These are phyloP conservation scores for Ceratocystis harringtonii DNA, from an alignment of 2,329 filamentous ascomycete species.

Conservation along the genomic window DNA sequence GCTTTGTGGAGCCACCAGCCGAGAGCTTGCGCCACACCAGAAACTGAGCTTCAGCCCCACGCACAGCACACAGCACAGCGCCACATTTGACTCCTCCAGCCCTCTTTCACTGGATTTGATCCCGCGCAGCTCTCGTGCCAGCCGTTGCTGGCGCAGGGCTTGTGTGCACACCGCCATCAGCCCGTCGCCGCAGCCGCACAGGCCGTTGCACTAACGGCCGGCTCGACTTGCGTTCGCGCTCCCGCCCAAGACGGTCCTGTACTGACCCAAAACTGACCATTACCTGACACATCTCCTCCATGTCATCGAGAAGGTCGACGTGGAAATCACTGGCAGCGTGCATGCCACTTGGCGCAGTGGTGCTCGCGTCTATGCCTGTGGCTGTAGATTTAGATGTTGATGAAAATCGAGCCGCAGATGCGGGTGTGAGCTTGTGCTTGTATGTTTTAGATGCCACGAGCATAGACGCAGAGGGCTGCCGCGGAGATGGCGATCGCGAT, in stretches of 20 bases:
- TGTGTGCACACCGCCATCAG: not conserved
- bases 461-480: not conserved
- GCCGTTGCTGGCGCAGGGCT: not conserved
- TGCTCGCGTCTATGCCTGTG: not conserved
- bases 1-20: too few species aligned
- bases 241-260: not conserved
- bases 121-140: not conserved
- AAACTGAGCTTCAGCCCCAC: not conserved
- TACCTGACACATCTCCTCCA: constrained; percentile 1
- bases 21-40: not conserved
- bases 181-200: constrained; percentile 1
- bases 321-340: not conserved
- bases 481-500: not conserved
- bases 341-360: not conserved
- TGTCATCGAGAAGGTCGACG: not conserved
- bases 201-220: constrained; percentile 1
- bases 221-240: not conserved
- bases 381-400: not conserved
- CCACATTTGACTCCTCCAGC: not conserved
- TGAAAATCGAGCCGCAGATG: too few species aligned
- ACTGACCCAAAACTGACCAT: constrained; percentile 3
- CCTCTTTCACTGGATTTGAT: not conserved
- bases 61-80: not conserved
- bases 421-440: too few species aligned
- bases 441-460: not conserved